These are phyloP conservation scores for Micractinium sp. DNA, from an alignment of 139 green algal species.

Conservation along the genomic window DNA sequence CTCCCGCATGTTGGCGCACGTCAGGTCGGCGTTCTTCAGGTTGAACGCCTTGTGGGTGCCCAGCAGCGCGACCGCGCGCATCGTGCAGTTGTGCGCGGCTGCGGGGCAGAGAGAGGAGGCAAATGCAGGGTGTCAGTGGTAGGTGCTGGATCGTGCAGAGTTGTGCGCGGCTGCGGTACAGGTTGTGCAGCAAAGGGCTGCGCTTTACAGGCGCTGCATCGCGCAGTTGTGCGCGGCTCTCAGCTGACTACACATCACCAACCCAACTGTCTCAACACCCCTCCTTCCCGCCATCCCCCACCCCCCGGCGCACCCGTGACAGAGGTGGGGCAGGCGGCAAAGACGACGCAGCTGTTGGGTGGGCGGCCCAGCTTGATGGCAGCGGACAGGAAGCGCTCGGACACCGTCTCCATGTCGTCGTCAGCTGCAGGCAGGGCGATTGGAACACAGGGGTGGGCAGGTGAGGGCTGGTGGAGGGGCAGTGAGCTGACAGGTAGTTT, in stretches of 20 bases:
- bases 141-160: constrained; percentile 13
- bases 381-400: constrained; percentile 79
- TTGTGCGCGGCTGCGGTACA: constrained; percentile 87
- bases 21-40: constrained; percentile 85
- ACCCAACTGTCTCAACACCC: too few species aligned
- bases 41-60: constrained; percentile 62
- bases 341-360: constrained; percentile 86
- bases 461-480: background rate
- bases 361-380: constrained; percentile 84
- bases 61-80: constrained; percentile 78
- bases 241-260: too few species aligned
- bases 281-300: background rate
- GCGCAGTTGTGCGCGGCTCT: too few species aligned
- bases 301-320: constrained; percentile 50
- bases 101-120: too few species aligned
- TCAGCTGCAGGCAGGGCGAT: constrained; percentile 56
- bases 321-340: constrained; percentile 68
- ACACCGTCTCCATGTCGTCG: constrained; percentile 87
- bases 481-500: too few species aligned
- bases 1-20: constrained; percentile 71
- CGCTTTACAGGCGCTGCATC: too few species aligned
- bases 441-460: background rate
- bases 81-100: constrained; percentile 92
- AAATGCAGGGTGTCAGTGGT: background rate
- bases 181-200: too few species aligned